Evolutionary conservation across 495 filamentous ascomycete species (phyloP).

Genomic region (Penicillium robsamsonii): DNA sequence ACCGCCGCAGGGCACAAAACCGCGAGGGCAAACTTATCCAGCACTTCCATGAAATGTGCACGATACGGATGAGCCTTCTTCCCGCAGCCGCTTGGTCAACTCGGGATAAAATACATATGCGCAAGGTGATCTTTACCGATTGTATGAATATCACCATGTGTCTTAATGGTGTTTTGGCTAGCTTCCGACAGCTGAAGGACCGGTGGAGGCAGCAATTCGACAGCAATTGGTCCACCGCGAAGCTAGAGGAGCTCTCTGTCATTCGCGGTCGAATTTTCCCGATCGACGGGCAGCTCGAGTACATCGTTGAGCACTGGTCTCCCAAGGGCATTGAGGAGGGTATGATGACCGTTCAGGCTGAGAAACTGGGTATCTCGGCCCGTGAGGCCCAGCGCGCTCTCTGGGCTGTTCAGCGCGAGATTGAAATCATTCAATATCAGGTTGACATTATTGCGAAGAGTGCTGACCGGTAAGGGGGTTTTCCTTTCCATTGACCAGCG

Average conservation of each 20-base stretch:
- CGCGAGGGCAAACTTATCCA: constrained; percentile 3
- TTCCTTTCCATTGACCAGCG: background rate
- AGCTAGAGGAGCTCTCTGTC: constrained; percentile 19
- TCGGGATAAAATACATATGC: constrained; percentile 6
- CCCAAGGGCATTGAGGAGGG: constrained; percentile 4
- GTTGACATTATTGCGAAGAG: constrained; percentile 1
- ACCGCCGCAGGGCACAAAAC: background rate
- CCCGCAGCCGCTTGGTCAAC: background rate
- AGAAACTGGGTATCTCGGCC: constrained; percentile 1
- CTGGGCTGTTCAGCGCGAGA: constrained; percentile 8
- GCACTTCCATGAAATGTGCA: background rate
- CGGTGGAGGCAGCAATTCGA: background rate
- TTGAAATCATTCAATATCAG: constrained; percentile 2
- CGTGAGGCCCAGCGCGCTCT: constrained; percentile 10
- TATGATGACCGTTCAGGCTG: background rate
- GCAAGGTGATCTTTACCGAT: constrained; percentile 15
- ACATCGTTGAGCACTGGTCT: constrained; percentile 10
- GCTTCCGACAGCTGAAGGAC: constrained; percentile 3
- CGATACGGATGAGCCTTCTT: background rate
- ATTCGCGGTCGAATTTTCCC: constrained; percentile 1
- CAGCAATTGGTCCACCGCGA: background rate
- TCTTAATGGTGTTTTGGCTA: background rate
- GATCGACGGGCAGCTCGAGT: constrained; percentile 3
- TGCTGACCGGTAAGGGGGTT: background rate
- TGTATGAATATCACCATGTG: constrained; percentile 1